Conservation (phyloP, 2,329 filamentous ascomycete genomes). For the Zalaria sp. region DNA sequence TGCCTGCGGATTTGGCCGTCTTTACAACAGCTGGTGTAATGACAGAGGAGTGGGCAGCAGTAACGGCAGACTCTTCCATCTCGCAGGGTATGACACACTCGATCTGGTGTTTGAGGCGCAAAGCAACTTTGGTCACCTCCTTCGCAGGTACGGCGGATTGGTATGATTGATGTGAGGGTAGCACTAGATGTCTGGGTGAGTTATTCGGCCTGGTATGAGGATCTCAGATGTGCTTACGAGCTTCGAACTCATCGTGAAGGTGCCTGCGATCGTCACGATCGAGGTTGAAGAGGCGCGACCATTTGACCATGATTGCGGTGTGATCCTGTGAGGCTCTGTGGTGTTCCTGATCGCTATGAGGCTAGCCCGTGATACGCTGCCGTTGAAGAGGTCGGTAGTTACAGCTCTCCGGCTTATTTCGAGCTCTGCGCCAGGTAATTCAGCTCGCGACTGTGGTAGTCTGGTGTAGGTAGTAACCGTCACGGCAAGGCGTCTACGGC, state of each 20-base stretch:
- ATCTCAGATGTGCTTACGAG: conserved; percentile 17
- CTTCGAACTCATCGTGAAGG: conserved; percentile 27
- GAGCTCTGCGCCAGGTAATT: too few species aligned
- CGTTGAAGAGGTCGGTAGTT: too few species aligned
- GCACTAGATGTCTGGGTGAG: conserved; percentile 33
- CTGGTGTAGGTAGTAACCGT: too few species aligned
- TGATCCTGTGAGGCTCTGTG: too few species aligned
- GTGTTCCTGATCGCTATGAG: too few species aligned
- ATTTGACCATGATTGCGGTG: conserved; percentile 22
- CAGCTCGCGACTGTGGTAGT: too few species aligned
- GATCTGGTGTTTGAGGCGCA: conserved; percentile 81
- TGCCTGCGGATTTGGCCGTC: conserved; percentile 68
- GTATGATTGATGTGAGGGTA: conserved; percentile 49
- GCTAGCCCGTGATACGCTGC: too few species aligned
- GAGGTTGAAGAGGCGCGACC: conserved; percentile 21
- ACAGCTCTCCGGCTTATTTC: too few species aligned
- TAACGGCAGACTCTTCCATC: conserved; percentile 61
- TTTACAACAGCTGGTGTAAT: conserved; percentile 68
- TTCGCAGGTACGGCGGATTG: conserved; percentile 54
- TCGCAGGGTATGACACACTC: conserved; percentile 86
- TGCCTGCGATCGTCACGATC: conserved; percentile 23
- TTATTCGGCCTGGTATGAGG: too few species aligned
- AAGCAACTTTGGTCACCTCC: conserved; percentile 77
- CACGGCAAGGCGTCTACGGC: too few species aligned
- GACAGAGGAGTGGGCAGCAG: conserved; percentile 67